phyloP scores from a whole-genome alignment of 495 filamentous ascomycete genomes.

The Tirmania nivea region DNA sequence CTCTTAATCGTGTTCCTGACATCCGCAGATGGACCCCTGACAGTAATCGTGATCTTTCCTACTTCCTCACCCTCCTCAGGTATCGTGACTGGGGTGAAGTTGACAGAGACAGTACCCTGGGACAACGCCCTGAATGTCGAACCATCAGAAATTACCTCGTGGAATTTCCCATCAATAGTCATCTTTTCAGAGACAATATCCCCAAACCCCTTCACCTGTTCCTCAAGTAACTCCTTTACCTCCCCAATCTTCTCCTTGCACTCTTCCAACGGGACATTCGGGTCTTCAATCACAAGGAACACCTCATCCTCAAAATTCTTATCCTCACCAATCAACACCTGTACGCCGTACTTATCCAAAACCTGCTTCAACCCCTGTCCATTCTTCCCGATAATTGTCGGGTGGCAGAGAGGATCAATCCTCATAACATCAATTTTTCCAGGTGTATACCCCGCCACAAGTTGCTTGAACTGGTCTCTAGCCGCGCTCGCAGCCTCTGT shows the following conservation, averaged over 20 bases:
- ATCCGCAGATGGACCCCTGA: slow-evolving; percentile 33
- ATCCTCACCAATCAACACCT: slow-evolving; percentile 14
- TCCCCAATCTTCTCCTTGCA: slow-evolving; percentile 25
- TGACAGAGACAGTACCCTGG: slow-evolving; percentile 11
- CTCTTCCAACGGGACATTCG: slow-evolving; percentile 4
- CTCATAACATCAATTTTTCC: slow-evolving; percentile 36
- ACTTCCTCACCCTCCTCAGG: slow-evolving; percentile 25
- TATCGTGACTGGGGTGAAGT: slow-evolving; percentile 9
- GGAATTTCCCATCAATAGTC: slow-evolving; percentile 50
- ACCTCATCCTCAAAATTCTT: slow-evolving; percentile 9
- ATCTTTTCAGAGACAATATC: slow-evolving; percentile 42
- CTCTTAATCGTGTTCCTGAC: slow-evolving; percentile 50
- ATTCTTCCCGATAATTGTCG: slow-evolving; percentile 14
- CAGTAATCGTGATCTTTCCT: slow-evolving; percentile 45
- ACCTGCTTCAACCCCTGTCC: slow-evolving; percentile 10
- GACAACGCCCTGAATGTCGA: slow-evolving; percentile 19
- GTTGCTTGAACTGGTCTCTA: slow-evolving; percentile 2
- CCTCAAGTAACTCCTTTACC: slow-evolving; percentile 47
- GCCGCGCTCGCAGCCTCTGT: too few species aligned
- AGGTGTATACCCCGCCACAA: slow-evolving; percentile 23
- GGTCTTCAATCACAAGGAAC: slow-evolving; percentile 21
- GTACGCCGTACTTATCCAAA: slow-evolving; percentile 6
- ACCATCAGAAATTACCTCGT: background rate
- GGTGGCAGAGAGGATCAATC: slow-evolving; percentile 17
- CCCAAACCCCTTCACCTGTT: slow-evolving; percentile 47